phyloP scores from a whole-genome alignment of 2,329 filamentous ascomycete genomes.

The Podosphaera leucotricha region DNA sequence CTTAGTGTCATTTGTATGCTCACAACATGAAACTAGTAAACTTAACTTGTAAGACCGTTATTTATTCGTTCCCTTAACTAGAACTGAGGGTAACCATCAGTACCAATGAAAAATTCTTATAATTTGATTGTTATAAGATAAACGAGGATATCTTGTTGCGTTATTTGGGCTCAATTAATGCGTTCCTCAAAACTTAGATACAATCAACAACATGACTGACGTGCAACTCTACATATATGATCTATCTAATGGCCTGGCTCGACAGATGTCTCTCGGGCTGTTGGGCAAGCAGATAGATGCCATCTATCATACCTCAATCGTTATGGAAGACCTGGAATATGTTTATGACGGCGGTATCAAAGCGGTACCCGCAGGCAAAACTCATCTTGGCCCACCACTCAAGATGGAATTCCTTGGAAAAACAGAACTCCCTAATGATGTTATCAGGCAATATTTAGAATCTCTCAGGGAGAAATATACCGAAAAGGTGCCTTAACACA shows the following conservation, averaged over 20 bases:
- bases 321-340: slow-evolving; percentile 68
- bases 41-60: no score
- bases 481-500: slow-evolving; percentile 29
- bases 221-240: slow-evolving; percentile 61
- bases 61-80: no score
- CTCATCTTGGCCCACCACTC: slow-evolving; percentile 69
- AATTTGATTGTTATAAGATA: no score
- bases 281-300: slow-evolving; percentile 61
- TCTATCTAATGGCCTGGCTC: slow-evolving; percentile 35
- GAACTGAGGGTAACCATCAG: no score
- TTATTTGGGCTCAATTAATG: no score
- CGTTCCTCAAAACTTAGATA: no score
- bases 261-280: slow-evolving; percentile 25
- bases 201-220: slow-evolving; percentile 30
- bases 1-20: no score
- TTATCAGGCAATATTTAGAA: slow-evolving; percentile 70
- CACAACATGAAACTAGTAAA: no score
- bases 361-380: slow-evolving; percentile 54
- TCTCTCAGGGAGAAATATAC: slow-evolving; percentile 68
- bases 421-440: slow-evolving; percentile 56
- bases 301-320: slow-evolving; percentile 82
- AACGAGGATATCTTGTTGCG: no score
- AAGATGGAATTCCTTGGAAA: slow-evolving; percentile 50
- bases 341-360: slow-evolving; percentile 77
- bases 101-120: no score